Evolutionary conservation across 176 grass and related monocot genomes (phyloP), one percentile per base, ranked within the genome.

Genomic region (Aegilops tauschii): DNA sequence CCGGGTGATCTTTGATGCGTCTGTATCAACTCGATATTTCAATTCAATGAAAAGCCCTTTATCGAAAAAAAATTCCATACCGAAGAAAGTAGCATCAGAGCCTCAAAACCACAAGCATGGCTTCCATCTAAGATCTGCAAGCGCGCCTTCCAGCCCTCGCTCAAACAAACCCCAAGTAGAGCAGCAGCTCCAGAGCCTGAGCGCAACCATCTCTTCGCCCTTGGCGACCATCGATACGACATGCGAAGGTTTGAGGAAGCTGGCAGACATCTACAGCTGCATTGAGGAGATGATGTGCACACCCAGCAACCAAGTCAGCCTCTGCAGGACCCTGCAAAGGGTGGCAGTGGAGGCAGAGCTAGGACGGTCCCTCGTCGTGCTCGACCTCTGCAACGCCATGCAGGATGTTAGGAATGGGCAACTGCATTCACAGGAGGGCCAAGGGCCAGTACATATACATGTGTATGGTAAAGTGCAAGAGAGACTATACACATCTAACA

Each of bases 281-380:
- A 81, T 87, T 12, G 68, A 89, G 54, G 58, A 83, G 40, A 45
- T 86, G 23, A 54, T 90, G 6, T 71, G 78, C 86, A 79, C 79
- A 42, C 87, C 77, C 1, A 80, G 88, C 80, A 94, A 80, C 83
- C 86, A 89, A 62, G 82, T 39, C 17, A 72, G 12, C 67, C 80
- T 94, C 39, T 80, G 68, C 21, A 67, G 79, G 5, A 11, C 30
- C 16, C 9, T 77, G 74, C 90, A 94, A 69, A 84, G 82, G 56
- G 87, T 80, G 35, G 81, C 64, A n/a, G 42, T 93, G 30, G 89
- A 96, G 75, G 66, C 72, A 35, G 89, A 91, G 69, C 84, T 91
- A 28, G 92, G 58, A 63, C 17, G 31, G 42, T 89, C 87, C 61
- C 66, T 94, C 5, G 42, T 70, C 50, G 82, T 89, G 70, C 45